Conservation (phyloP, 306 rosid genomes). For the Gastrolobium bilobum region DNA sequence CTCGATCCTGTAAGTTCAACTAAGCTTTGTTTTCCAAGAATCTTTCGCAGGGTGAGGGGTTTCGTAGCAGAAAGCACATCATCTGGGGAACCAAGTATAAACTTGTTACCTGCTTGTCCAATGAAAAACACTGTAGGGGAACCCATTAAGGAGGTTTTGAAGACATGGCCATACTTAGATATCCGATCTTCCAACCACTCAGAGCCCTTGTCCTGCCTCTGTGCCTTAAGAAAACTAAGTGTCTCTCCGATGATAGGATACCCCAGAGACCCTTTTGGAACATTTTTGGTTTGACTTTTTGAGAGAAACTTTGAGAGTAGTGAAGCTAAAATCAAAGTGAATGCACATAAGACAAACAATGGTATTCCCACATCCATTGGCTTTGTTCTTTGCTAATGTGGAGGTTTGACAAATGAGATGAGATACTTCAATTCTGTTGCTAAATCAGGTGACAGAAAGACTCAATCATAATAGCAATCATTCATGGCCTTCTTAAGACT, state of each 20-base stretch:
- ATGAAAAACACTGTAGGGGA: conserved; percentile 55
- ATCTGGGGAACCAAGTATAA: conserved; percentile 55
- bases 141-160: conserved; percentile 68
- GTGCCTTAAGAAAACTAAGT: conserved; percentile 54
- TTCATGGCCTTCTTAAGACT: neutral
- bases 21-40: conserved; percentile 56
- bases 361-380: conserved; percentile 44
- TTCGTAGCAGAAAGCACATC: conserved; percentile 58
- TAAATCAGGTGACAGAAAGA: conserved; percentile 18
- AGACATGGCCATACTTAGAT: conserved; percentile 55
- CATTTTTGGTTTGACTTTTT: conserved; percentile 50
- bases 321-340: conserved; percentile 53
- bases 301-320: conserved; percentile 50
- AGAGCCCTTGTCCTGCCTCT: conserved; percentile 52
- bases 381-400: neutral
- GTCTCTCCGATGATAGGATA: conserved; percentile 68
- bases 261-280: conserved; percentile 69
- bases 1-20: conserved; percentile 59
- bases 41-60: conserved; percentile 55
- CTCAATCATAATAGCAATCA: conserved; percentile 10
- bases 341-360: conserved; percentile 36
- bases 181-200: conserved; percentile 62
- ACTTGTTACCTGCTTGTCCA: conserved; percentile 64
- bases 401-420: conserved; percentile 24
- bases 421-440: conserved; percentile 16